These are phyloP conservation scores for Gracilaria gracilis DNA, from an alignment of 23 red algal species.

Conservation along the genomic window DNA sequence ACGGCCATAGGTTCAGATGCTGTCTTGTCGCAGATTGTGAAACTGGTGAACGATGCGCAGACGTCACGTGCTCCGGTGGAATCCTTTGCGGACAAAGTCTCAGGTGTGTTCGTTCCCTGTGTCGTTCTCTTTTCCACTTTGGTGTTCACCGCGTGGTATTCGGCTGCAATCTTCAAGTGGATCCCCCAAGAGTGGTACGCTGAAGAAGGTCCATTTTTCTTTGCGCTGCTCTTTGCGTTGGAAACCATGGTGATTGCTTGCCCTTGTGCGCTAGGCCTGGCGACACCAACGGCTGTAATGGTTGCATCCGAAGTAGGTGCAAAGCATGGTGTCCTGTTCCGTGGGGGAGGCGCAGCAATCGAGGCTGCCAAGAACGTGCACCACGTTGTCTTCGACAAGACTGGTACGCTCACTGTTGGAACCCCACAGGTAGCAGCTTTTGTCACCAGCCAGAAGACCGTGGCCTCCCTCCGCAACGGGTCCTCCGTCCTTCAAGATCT, in stretches of 20 bases:
- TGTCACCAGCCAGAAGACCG: constrained; percentile 27
- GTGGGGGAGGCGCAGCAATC: constrained; percentile 72
- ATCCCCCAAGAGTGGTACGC: constrained; percentile 85
- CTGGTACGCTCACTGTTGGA: constrained; percentile 87
- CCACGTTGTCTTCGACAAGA: constrained; percentile 91
- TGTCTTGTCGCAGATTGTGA: constrained; percentile 88
- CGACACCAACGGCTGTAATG: constrained; percentile 97
- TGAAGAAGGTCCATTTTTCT: constrained; percentile 72
- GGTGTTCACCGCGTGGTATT: constrained; percentile 80
- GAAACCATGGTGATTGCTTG: constrained; percentile 96
- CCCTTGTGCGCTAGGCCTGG: constrained; percentile 96
- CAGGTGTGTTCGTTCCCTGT: constrained; percentile 88
- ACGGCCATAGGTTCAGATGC: constrained; percentile 74
- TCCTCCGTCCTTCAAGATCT: constrained; percentile 39
- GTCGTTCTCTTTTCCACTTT: constrained; percentile 75
- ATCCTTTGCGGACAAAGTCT: constrained; percentile 82
- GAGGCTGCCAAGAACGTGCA: constrained; percentile 47
- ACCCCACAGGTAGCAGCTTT: constrained; percentile 44
- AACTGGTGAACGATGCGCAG: constrained; percentile 92
- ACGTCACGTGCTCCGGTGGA: constrained; percentile 85
- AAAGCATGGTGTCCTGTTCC: constrained; percentile 73
- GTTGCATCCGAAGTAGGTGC: constrained; percentile 84
- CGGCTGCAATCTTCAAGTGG: constrained; percentile 41
- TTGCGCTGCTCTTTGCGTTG: constrained; percentile 92
- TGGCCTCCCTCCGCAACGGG: constrained; percentile 20